A percentile compares a stretch with the other conserved stretches of the same genome.
phyloP scores from a whole-genome alignment of 306 rosid species.

The Pachyrhizus erosus region DNA sequence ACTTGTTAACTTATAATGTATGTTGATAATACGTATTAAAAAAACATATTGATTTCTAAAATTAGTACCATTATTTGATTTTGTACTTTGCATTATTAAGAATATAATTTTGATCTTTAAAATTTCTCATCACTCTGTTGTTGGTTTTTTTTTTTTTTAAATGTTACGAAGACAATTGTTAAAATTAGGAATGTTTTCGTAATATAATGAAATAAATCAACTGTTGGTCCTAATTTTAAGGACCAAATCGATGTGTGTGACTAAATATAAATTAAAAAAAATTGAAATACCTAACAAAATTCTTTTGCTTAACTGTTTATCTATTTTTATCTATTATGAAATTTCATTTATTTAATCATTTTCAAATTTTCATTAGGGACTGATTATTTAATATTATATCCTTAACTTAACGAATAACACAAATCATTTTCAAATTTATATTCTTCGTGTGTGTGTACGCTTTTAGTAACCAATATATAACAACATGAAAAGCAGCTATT shows the following conservation, averaged over 20 bases:
- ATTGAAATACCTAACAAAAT: too few species aligned
- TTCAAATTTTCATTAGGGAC: neutral
- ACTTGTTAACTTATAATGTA: neutral
- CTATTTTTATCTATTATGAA: neutral
- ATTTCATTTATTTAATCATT: neutral
- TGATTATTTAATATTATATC: too few species aligned
- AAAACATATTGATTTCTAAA: neutral
- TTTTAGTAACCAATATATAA: too few species aligned
- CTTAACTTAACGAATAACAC: neutral
- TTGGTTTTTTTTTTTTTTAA: neutral
- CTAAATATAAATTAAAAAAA: too few species aligned
- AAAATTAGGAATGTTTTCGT: neutral
- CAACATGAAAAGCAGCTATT: too few species aligned
- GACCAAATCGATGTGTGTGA: too few species aligned
- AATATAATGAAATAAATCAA: neutral
- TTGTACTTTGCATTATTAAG: neutral
- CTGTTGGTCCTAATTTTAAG: neutral
- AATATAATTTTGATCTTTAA: neutral
- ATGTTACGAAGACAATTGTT: neutral
- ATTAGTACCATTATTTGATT: neutral
- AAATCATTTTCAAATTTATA: too few species aligned
- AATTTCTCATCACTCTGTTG: neutral
- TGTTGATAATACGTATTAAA: neutral
- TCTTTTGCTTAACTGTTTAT: too few species aligned
- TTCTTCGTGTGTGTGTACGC: neutral